Conservation (phyloP, 164 flowering plant species). For the Platanus orientalis region DNA sequence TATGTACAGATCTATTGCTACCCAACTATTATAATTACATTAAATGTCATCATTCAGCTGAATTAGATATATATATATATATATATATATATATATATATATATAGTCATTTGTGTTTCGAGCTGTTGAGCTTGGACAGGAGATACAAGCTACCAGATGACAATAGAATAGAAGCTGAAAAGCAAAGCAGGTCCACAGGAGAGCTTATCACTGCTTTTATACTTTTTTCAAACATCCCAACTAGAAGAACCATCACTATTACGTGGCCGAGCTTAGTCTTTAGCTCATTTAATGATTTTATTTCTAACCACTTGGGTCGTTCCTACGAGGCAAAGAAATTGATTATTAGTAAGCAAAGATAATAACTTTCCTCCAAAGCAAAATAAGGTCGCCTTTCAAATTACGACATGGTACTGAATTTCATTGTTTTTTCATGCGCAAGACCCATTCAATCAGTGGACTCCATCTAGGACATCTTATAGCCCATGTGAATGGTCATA, state of each 20-base stretch:
- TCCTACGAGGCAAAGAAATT: conserved; percentile 39
- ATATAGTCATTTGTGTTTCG: conserved; percentile 7
- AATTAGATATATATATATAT: no score
- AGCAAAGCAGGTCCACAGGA: conserved; percentile 72
- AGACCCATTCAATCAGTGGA: no score
- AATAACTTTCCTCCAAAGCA: not conserved
- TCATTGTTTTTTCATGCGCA: no score
- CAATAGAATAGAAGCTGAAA: conserved; percentile 63
- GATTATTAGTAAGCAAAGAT: not conserved
- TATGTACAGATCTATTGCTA: no score
- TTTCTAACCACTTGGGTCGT: conserved; percentile 76
- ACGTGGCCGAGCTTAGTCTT: conserved; percentile 91
- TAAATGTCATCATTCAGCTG: no score
- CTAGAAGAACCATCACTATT: conserved; percentile 83
- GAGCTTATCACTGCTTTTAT: conserved; percentile 60
- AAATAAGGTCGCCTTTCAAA: not conserved
- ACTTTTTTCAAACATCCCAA: conserved; percentile 75
- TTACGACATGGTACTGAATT: no score
- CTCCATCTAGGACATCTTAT: no score
- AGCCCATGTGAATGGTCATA: no score
- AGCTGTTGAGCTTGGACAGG: conserved; percentile 54
- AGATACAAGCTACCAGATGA: conserved; percentile 68
- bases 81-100: no score
- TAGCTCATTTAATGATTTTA: conserved; percentile 66
- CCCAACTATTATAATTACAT: no score